Conservation (phyloP, 2,329 filamentous ascomycete genomes). For the Verticillium klebahnii region DNA sequence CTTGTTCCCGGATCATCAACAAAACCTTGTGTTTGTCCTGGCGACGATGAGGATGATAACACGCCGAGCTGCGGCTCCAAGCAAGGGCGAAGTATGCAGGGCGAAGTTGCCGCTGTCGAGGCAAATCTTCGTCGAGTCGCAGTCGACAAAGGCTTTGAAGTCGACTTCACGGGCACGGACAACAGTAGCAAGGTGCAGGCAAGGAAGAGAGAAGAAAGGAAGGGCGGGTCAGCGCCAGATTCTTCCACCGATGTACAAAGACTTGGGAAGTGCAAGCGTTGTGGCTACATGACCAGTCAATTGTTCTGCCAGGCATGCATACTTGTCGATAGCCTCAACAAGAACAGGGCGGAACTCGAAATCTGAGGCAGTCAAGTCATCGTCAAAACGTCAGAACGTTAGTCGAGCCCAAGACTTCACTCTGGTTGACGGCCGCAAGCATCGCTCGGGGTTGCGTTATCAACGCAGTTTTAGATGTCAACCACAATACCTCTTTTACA, state of each 20-base stretch:
- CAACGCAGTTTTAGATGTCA: too few relatives aligned
- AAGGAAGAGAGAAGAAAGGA: constrained; percentile 20
- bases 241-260: constrained; percentile 53
- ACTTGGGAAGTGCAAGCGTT: constrained; percentile 78
- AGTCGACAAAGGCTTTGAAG: constrained; percentile 55
- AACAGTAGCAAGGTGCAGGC: neutral
- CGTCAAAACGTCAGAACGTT: too few relatives aligned
- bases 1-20: constrained; percentile 63
- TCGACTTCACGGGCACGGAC: constrained; percentile 49
- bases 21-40: constrained; percentile 38
- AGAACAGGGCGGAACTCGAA: constrained; percentile 58
- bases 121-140: constrained; percentile 47
- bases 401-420: too few relatives aligned
- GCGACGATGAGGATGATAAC: constrained; percentile 51
- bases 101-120: neutral
- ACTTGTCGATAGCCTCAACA: constrained; percentile 86
- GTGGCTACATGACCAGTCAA: constrained; percentile 95
- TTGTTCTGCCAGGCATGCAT: constrained; percentile 90
- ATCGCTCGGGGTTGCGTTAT: too few relatives aligned
- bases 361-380: constrained; percentile 30
- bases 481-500: too few relatives aligned
- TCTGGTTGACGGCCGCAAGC: too few relatives aligned
- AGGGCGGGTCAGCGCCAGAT: constrained; percentile 20
- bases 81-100: constrained; percentile 10
- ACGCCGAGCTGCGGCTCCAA: constrained; percentile 29